These are phyloP conservation scores for Murraya koenigii DNA, from an alignment of 345 rosid genomes.

Conservation along the genomic window DNA sequence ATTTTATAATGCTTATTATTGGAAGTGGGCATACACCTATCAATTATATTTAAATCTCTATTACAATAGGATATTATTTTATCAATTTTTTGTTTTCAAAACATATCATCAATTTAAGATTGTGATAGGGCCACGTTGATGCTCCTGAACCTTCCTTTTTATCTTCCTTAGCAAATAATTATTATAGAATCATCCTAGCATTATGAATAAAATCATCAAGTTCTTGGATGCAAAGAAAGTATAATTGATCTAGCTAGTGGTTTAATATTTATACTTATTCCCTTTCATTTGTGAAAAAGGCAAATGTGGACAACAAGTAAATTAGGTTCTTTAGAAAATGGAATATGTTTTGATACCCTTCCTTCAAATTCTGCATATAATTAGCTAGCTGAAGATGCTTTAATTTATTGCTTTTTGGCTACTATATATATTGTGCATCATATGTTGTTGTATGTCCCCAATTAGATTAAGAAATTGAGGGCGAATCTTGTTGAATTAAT, in stretches of 20 bases:
- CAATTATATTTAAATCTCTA: constrained; percentile 1
- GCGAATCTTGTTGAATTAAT: background rate
- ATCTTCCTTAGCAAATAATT: background rate
- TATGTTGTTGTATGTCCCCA: no score
- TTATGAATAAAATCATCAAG: background rate
- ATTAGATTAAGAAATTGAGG: no score
- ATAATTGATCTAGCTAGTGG: background rate
- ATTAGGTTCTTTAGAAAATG: background rate
- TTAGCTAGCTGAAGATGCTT: background rate
- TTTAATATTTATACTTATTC: background rate
- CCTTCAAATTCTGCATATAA: background rate
- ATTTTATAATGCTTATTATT: background rate
- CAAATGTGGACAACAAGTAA: background rate
- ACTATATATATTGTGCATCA: background rate
- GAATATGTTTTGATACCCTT: background rate
- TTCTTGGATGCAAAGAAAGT: constrained; percentile 16
- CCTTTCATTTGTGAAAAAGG: background rate
- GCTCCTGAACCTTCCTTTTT: background rate
- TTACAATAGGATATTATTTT: constrained; percentile 7
- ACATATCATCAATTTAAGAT: constrained; percentile 8
- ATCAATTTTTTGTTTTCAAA: background rate
- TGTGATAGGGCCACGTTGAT: constrained; percentile 13
- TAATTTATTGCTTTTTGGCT: no score
- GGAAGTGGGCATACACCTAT: constrained; percentile 1
- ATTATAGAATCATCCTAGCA: background rate